Conservation (phyloP, 2,329 filamentous ascomycete species). For the Purpureocillium lavendulum region DNA sequence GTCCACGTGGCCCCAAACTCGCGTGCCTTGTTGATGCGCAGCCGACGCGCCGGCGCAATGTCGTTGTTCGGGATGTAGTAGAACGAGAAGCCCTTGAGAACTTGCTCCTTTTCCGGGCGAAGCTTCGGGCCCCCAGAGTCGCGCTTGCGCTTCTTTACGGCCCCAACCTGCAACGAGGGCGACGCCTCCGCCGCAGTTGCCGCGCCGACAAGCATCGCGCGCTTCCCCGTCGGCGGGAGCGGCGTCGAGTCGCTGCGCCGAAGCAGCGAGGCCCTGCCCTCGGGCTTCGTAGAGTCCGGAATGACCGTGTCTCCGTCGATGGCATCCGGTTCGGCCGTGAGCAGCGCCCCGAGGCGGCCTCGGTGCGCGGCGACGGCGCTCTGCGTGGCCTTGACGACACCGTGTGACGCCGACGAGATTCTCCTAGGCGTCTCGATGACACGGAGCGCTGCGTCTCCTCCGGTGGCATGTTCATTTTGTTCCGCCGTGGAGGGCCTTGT, state of each 20-base stretch:
- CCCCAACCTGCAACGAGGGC: conserved; percentile 14
- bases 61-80: conserved; percentile 81
- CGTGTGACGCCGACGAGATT: conserved; percentile 5
- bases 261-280: conserved; percentile 7
- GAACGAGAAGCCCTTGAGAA: conserved; percentile 55
- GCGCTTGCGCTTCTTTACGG: conserved; percentile 39
- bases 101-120: conserved; percentile 42
- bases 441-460: no score
- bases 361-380: conserved; percentile 19
- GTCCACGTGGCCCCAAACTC: conserved; percentile 71
- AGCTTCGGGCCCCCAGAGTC: conserved; percentile 26
- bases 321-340: conserved; percentile 9
- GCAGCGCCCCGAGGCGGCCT: conserved; percentile 11
- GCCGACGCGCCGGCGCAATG: conserved; percentile 54
- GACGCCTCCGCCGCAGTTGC: conserved; percentile 9
- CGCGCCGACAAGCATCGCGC: not conserved
- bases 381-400: conserved; percentile 5
- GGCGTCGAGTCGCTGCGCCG: no score
- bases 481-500: no score
- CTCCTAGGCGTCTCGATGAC: conserved; percentile 9
- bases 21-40: conserved; percentile 66
- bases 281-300: conserved; percentile 15
- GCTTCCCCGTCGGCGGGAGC: conserved; percentile 10
- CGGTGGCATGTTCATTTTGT: no score
- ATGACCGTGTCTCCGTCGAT: conserved; percentile 17